A percentile compares a stretch with the other conserved stretches of the same genome.
Conservation (phyloP, 2,329 filamentous ascomycete species). For the Mollisia scopiformis region DNA sequence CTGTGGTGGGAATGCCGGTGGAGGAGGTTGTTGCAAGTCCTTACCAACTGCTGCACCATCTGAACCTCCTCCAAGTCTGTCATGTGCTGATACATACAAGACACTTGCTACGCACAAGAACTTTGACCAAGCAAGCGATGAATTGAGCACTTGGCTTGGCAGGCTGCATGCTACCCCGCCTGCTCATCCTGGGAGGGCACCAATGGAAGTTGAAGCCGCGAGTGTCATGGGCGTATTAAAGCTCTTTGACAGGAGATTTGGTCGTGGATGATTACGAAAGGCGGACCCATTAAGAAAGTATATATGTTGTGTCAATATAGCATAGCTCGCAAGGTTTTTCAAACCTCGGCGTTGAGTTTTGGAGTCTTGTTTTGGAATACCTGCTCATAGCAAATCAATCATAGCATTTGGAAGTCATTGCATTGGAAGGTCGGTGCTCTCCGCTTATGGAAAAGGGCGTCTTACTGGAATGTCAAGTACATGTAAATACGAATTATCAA, state of each 20-base stretch:
- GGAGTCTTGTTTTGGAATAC: neutral
- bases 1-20: constrained; percentile 60
- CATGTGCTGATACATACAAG: constrained; percentile 78
- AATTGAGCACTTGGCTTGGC: constrained; percentile 76
- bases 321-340: neutral
- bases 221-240: constrained; percentile 86
- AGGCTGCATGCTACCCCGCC: constrained; percentile 64
- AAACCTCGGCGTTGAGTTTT: neutral
- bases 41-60: constrained; percentile 30
- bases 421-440: neutral
- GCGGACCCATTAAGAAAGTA: neutral
- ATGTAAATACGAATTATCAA: constrained; percentile 1
- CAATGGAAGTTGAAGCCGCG: constrained; percentile 79
- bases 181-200: constrained; percentile 46
- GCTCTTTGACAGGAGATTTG: constrained; percentile 78
- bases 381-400: neutral
- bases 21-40: constrained; percentile 65
- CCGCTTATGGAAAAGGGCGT: neutral
- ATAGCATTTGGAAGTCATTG: neutral
- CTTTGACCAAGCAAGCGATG: constrained; percentile 73
- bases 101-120: constrained; percentile 77
- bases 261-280: constrained; percentile 41
- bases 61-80: constrained; percentile 53
- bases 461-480: neutral
- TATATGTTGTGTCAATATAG: neutral